Evolutionary conservation across 768 basidiomycete species (phyloP).

Genomic region (Mycena rebaudengoi): DNA sequence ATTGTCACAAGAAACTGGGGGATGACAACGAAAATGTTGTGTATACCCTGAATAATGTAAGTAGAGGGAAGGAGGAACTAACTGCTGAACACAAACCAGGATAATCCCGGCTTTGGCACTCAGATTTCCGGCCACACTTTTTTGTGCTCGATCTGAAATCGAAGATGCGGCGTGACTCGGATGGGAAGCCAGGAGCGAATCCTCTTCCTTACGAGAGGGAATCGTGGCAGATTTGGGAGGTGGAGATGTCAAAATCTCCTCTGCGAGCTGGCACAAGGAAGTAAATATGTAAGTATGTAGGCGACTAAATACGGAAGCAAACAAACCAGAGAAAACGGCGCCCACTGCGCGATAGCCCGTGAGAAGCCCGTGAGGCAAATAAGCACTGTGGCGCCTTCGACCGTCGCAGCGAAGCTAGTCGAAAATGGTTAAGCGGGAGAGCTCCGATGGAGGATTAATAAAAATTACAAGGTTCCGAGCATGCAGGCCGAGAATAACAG

Average conservation of each 20-base stretch:
- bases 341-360: slow-evolving; percentile 94
- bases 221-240: slow-evolving; percentile 20
- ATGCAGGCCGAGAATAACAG: slow-evolving; percentile 79
- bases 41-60: slow-evolving; percentile 73
- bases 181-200: background rate
- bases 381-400: slow-evolving; percentile 75
- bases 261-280: slow-evolving; percentile 65
- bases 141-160: background rate
- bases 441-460: background rate
- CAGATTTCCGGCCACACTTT: slow-evolving; percentile 46
- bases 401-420: slow-evolving; percentile 74
- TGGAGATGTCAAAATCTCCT: slow-evolving; percentile 80
- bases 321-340: slow-evolving; percentile 86
- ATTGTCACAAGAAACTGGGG: slow-evolving; percentile 95
- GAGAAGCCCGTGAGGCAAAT: slow-evolving; percentile 85
- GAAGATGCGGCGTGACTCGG: background rate
- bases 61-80: background rate
- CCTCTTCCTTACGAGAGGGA: background rate
- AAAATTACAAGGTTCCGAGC: slow-evolving; percentile 82
- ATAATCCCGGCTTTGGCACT: slow-evolving; percentile 90
- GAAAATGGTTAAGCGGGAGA: background rate
- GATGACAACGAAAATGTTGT: slow-evolving; percentile 92
- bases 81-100: slow-evolving; percentile 57
- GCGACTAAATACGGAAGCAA: background rate
- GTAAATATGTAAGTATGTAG: background rate